Evolutionary conservation across 306 rosid species (phyloP).

Genomic region (Coriaria nepalensis): DNA sequence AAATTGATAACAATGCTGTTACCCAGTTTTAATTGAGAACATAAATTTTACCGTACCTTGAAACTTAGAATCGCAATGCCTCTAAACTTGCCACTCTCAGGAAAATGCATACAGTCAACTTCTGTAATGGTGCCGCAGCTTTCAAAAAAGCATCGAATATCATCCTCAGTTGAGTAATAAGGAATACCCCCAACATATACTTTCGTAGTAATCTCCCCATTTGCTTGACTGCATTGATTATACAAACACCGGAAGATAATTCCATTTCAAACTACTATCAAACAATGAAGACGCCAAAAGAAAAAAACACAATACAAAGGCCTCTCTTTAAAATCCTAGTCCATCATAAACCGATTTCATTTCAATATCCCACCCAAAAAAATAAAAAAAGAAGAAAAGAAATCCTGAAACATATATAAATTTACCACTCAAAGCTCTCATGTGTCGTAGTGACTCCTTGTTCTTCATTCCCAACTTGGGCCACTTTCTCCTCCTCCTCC

Average conservation of each 20-base stretch:
- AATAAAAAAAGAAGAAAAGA: not conserved
- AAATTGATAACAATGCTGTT: not conserved
- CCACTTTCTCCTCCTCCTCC: slow-evolving; percentile 17
- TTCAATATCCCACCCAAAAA: too few relatives aligned
- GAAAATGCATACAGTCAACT: slow-evolving; percentile 80
- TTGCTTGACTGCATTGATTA: slow-evolving; percentile 31
- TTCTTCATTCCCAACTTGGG: slow-evolving; percentile 20
- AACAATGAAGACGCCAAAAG: not conserved
- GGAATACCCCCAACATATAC: slow-evolving; percentile 95
- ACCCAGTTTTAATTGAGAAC: not conserved
- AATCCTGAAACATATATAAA: too few relatives aligned
- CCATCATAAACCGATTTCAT: slow-evolving; percentile 1
- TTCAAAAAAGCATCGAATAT: slow-evolving; percentile 76
- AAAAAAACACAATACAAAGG: too few relatives aligned
- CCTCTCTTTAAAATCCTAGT: too few relatives aligned
- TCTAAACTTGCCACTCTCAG: slow-evolving; percentile 85
- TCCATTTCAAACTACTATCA: not conserved
- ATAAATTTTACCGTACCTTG: slow-evolving; percentile 39
- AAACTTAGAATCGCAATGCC: slow-evolving; percentile 82
- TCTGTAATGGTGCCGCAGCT: slow-evolving; percentile 80
- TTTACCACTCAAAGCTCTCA: slow-evolving; percentile 33
- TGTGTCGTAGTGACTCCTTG: slow-evolving; percentile 19
- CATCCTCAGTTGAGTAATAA: slow-evolving; percentile 84
- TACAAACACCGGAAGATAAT: slow-evolving; percentile 7
- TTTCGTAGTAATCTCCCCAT: slow-evolving; percentile 36